Evolutionary conservation across 768 basidiomycete genomes (phyloP).

Genomic region (Hydnum rufescens): DNA sequence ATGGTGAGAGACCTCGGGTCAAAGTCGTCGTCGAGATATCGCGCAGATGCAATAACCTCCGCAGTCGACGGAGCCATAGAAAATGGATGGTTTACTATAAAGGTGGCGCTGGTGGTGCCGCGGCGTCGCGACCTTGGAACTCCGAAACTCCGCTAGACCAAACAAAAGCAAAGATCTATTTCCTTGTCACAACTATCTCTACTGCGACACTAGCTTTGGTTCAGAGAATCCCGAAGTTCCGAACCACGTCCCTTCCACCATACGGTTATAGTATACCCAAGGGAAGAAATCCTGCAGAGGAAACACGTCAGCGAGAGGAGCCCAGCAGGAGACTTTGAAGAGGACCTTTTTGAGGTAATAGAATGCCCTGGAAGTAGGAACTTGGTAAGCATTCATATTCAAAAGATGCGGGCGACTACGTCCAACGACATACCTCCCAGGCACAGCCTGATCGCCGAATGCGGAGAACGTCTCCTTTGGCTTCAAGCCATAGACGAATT

Average conservation of each 20-base stretch:
- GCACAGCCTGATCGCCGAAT: slow-evolving; percentile 57
- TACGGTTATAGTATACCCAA: slow-evolving; percentile 56
- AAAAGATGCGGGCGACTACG: background rate
- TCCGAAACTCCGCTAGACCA: too few species aligned
- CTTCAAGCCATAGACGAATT: slow-evolving; percentile 82
- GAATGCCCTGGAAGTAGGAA: slow-evolving; percentile 31
- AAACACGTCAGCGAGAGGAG: background rate
- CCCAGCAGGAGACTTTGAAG: background rate
- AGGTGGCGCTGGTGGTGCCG: background rate
- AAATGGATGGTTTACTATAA: background rate
- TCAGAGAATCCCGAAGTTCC: slow-evolving; percentile 24
- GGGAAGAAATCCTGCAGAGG: slow-evolving; percentile 37
- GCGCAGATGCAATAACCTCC: slow-evolving; percentile 51
- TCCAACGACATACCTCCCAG: slow-evolving; percentile 39
- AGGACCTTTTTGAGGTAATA: slow-evolving; percentile 62
- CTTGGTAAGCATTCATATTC: background rate
- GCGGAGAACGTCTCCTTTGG: slow-evolving; percentile 73
- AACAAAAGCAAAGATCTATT: too few species aligned
- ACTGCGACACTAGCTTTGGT: slow-evolving; percentile 14
- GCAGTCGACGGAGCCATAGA: slow-evolving; percentile 25
- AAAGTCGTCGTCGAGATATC: slow-evolving; percentile 64
- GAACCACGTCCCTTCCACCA: slow-evolving; percentile 31
- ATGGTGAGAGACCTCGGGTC: slow-evolving; percentile 56
- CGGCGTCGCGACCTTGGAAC: background rate
- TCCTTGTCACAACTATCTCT: background rate